Conservation (phyloP, 1,139 yeast species). For the Tardiomyces depauwii region DNA sequence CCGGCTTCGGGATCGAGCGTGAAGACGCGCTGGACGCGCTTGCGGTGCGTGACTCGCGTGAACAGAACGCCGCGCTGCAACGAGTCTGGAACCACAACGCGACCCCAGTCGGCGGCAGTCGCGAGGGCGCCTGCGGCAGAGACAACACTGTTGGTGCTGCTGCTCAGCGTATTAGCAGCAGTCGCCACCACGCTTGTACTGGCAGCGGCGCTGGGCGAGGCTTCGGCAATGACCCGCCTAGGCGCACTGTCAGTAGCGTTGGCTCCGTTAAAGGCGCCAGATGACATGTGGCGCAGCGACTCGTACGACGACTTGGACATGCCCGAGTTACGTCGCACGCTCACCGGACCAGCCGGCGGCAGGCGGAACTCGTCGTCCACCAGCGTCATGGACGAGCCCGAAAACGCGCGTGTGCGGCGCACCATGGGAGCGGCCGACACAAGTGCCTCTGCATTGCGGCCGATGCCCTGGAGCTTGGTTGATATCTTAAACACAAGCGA, state of each 20-base stretch:
- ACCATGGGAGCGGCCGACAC: neutral
- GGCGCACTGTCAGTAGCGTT: neutral
- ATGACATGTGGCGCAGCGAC: neutral
- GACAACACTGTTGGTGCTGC: too few species aligned
- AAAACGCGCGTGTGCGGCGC: neutral
- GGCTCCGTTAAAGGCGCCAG: neutral
- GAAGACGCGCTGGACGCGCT: constrained; percentile 45
- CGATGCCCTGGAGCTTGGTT: neutral
- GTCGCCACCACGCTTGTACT: too few species aligned
- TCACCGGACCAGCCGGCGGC: neutral
- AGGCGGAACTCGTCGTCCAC: neutral
- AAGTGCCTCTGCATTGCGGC: neutral
- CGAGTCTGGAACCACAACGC: constrained; percentile 22
- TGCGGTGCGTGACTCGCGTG: constrained; percentile 57
- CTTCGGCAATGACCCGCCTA: constrained; percentile 3
- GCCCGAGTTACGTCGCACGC: constrained; percentile 8
- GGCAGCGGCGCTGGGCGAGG: neutral
- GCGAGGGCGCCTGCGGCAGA: too few species aligned
- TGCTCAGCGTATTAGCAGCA: too few species aligned
- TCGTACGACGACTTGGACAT: constrained; percentile 3
- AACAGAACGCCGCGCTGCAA: constrained; percentile 32
- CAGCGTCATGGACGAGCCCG: neutral
- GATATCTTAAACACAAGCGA: neutral
- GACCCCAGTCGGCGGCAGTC: neutral
- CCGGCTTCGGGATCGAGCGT: constrained; percentile 35